Base-by-base conservation (phyloP, 768 basidiomycete genomes). In the Calocera cornea region DNA sequence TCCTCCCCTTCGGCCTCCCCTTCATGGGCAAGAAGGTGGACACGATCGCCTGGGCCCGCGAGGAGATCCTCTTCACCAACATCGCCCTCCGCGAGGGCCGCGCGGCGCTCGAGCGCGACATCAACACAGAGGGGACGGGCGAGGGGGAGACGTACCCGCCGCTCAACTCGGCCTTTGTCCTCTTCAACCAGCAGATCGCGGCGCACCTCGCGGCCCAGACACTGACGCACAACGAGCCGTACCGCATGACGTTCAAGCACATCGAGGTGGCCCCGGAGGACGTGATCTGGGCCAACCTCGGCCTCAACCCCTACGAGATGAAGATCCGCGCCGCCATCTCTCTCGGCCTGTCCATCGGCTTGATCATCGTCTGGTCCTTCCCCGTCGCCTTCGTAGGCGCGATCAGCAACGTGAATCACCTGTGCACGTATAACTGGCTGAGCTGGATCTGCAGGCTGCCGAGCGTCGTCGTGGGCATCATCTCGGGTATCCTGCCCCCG, bases 21-120 rank as follows among this genome's bases (percentile, higher is more conserved):
- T 79, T 95, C 29, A 78, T 85, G 1, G 97, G 97, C 8, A 76
- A 91, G 75, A 89, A 95, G 76, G 94, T 97, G 17, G 97, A 98
- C 78, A 84, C 89, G 1, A 93, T 98, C 73, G 87, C 93, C 1
- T 97, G 94, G 93, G 85, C 87, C 22, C 81, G 90, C 34, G 79
- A 82, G 22, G 89, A 94, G 77, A 90, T 97, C 67, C 76, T 77
- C 1, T 72, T 79, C 1, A 84, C 86, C 67, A 84, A 80, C 19
- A 73, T 73, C 22, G 71, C 84, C 1, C 77, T 92, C 50, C 82
- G 84, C 1, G 79, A 81, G 68, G 84, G 80, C 27, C 79, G 84
- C 16, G 73, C 73, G 36, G 71, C 69, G 27, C 63, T 73, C 5
- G 38, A 64, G 24, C 64, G 74, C 17, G 71, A 72, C 27, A 66